phyloP scores from a whole-genome alignment of 2,329 filamentous ascomycete genomes.

The Trichoderma brevicompactum region DNA sequence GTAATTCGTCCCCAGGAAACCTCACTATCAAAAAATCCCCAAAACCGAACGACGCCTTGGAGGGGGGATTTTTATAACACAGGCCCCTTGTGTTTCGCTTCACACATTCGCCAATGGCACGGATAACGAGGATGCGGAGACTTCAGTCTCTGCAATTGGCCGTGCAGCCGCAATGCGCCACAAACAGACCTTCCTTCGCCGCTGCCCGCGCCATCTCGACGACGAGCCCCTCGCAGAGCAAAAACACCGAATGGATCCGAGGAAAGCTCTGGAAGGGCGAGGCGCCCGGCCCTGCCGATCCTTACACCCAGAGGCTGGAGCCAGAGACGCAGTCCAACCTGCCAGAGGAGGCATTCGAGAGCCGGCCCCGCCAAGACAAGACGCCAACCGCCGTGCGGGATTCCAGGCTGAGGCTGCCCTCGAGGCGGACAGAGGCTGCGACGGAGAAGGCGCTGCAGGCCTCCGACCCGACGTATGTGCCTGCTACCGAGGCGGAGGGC shows the following conservation, averaged over 20 bases:
- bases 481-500: conserved; percentile 51
- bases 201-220: conserved; percentile 43
- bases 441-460: conserved; percentile 41
- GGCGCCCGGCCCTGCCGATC: conserved; percentile 46
- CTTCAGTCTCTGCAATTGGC: conserved; percentile 41
- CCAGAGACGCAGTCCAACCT: conserved; percentile 39
- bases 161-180: conserved; percentile 33
- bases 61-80: background rate
- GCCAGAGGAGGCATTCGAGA: conserved; percentile 40
- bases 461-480: conserved; percentile 48
- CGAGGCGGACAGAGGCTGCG: conserved; percentile 41
- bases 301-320: conserved; percentile 44
- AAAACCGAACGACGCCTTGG: background rate
- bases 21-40: conserved; percentile 5
- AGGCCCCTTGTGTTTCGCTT: background rate
- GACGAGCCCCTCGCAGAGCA: conserved; percentile 39
- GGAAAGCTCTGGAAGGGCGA: conserved; percentile 48
- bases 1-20: background rate
- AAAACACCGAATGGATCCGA: conserved; percentile 47
- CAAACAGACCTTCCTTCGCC: conserved; percentile 38
- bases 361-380: conserved; percentile 32
- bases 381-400: conserved; percentile 37
- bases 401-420: conserved; percentile 43
- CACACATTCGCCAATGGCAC: conserved; percentile 44
- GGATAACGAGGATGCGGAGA: conserved; percentile 47